A percentile compares a stretch with the other conserved stretches of the same genome.
These are phyloP conservation scores for Diutina pseudorugosa DNA, from an alignment of 1,139 yeast species.

Conservation along the genomic window DNA sequence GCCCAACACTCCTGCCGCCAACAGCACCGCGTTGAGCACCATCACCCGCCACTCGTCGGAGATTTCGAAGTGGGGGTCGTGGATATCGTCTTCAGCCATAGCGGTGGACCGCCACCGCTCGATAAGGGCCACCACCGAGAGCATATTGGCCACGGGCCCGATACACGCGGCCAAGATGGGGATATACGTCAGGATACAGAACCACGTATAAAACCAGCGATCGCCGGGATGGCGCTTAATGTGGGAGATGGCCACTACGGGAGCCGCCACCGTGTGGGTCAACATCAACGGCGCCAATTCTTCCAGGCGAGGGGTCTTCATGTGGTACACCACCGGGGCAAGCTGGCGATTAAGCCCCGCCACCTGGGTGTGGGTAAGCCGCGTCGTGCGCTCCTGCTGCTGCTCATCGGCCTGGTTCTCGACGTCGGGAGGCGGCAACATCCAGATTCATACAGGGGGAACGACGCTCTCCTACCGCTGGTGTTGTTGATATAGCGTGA, in stretches of 20 bases:
- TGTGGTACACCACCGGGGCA: background rate
- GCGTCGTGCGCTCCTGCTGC: background rate
- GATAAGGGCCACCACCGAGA: slow-evolving; percentile 59
- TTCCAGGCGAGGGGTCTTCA: background rate
- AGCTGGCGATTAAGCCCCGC: background rate
- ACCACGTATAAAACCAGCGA: slow-evolving; percentile 41
- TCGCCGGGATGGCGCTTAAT: slow-evolving; percentile 36
- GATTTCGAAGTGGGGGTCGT: slow-evolving; percentile 12
- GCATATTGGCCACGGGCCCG: slow-evolving; percentile 68
- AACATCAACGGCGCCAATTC: background rate
- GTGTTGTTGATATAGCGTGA: background rate
- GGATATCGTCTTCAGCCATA: slow-evolving; percentile 15
- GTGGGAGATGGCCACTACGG: slow-evolving; percentile 19
- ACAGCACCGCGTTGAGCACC: slow-evolving; percentile 46
- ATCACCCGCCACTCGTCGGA: slow-evolving; percentile 32
- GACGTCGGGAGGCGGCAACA: background rate
- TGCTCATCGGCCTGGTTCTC: background rate
- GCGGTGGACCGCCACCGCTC: slow-evolving; percentile 42
- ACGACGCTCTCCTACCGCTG: background rate
- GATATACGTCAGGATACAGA: slow-evolving; percentile 46
- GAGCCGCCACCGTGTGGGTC: slow-evolving; percentile 13
- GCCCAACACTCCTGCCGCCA: slow-evolving; percentile 52
- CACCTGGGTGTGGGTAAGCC: background rate
- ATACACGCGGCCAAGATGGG: slow-evolving; percentile 67
- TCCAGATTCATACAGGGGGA: background rate